A percentile compares a stretch with the other conserved stretches of the same genome.
phyloP scores from a whole-genome alignment of 75 land plant genomes.

The Chamaecyparis obtusa region DNA sequence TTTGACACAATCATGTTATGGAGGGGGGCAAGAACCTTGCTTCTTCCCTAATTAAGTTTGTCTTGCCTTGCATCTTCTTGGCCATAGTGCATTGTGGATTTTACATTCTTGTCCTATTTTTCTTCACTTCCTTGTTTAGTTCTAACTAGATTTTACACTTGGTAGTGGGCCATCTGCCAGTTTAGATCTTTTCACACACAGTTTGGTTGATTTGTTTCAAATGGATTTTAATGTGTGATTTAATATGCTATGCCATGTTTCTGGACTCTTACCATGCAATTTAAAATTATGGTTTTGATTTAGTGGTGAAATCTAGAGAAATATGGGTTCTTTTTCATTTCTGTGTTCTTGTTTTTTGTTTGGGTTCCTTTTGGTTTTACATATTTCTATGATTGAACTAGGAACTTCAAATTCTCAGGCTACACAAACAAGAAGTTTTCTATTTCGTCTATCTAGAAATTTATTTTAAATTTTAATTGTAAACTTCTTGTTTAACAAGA shows the following conservation, averaged over 20 bases:
- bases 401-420: no score
- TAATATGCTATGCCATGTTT: background rate
- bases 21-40: background rate
- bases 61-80: no score
- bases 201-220: background rate
- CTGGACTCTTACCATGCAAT: background rate
- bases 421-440: no score
- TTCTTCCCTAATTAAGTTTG: no score
- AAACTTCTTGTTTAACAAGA: no score
- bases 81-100: no score
- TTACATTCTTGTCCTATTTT: no score
- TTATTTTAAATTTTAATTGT: no score
- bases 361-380: background rate
- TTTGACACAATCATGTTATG: no score
- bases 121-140: background rate
- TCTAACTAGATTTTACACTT: background rate
- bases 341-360: background rate
- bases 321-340: background rate
- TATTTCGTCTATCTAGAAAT: no score
- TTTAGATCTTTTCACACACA: background rate
- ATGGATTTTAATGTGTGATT: background rate
- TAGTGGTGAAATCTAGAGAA: background rate
- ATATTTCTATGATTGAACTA: no score
- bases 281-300: background rate
- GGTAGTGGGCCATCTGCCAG: background rate